A percentile compares a stretch with the other conserved stretches of the same genome.
These are phyloP conservation scores for Chlamydomonas applanata DNA, from an alignment of 139 green algal genomes.

Conservation along the genomic window DNA sequence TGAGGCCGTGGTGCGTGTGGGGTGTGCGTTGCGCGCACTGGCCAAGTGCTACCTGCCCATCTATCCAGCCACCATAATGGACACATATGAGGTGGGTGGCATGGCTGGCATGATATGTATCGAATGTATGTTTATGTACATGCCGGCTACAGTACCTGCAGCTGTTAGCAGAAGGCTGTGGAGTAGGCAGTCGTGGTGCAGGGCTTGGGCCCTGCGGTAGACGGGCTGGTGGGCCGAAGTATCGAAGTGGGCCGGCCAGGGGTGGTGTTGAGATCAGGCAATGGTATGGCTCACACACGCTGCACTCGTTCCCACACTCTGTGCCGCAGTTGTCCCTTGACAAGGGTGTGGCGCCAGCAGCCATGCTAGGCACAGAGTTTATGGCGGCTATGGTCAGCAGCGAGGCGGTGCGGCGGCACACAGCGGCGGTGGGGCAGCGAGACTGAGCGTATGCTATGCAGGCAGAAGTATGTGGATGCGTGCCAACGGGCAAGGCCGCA, in stretches of 20 bases:
- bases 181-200: too few species aligned
- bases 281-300: not conserved
- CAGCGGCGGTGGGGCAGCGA: not conserved
- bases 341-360: conserved; percentile 20
- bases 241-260: too few species aligned
- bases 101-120: too few species aligned
- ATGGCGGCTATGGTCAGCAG: conserved; percentile 38
- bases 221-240: too few species aligned
- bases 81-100: conserved; percentile 43
- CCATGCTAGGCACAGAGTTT: conserved; percentile 56
- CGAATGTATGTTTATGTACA: too few species aligned
- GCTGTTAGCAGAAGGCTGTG: too few species aligned
- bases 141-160: too few species aligned
- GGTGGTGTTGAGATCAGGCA: too few species aligned
- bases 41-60: conserved; percentile 62
- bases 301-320: not conserved
- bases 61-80: conserved; percentile 51
- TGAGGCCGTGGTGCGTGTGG: conserved; percentile 47
- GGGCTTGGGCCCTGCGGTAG: too few species aligned
- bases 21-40: conserved; percentile 60
- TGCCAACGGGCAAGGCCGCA: too few species aligned
- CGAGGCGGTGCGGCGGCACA: conserved; percentile 34
- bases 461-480: too few species aligned
- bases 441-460: too few species aligned
- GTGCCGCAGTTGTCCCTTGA: conserved; percentile 30